A percentile compares a stretch with the other conserved stretches of the same genome.
Evolutionary conservation across 805 yeast species (phyloP).

Genomic region (Brettanomyces sp.): DNA sequence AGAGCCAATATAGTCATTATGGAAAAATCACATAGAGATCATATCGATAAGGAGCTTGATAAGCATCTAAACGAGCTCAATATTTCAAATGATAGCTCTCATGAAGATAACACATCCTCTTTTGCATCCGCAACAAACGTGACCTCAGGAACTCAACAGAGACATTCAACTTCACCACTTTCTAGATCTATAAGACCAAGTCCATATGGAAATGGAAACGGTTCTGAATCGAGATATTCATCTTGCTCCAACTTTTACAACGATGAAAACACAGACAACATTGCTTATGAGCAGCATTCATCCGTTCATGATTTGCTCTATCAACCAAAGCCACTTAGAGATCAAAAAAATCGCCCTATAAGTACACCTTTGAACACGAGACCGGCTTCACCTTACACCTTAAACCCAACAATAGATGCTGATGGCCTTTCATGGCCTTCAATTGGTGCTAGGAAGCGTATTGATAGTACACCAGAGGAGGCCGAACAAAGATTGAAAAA

Average conservation of each 20-base stretch:
- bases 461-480: conserved; percentile 61
- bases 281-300: conserved; percentile 1
- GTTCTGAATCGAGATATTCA: background rate
- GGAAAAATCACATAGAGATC: conserved; percentile 8
- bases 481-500: conserved; percentile 57
- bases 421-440: conserved; percentile 96
- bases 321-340: conserved; percentile 23
- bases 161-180: conserved; percentile 16
- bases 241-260: background rate
- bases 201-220: background rate
- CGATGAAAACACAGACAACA: background rate
- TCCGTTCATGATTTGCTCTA: conserved; percentile 5
- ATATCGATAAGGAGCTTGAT: conserved; percentile 16
- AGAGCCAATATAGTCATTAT: no score
- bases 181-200: conserved; percentile 13
- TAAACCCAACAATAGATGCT: conserved; percentile 77
- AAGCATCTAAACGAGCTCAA: conserved; percentile 6
- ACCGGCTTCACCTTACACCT: conserved; percentile 75
- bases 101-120: background rate
- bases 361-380: conserved; percentile 62
- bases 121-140: background rate
- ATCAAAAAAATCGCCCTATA: conserved; percentile 25
- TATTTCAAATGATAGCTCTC: background rate
- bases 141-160: background rate
- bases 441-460: conserved; percentile 68